Evolutionary conservation across 2,329 filamentous ascomycete genomes (phyloP), one percentile per base, ranked within the genome.

Genomic region (Aspergillus awamori): DNA sequence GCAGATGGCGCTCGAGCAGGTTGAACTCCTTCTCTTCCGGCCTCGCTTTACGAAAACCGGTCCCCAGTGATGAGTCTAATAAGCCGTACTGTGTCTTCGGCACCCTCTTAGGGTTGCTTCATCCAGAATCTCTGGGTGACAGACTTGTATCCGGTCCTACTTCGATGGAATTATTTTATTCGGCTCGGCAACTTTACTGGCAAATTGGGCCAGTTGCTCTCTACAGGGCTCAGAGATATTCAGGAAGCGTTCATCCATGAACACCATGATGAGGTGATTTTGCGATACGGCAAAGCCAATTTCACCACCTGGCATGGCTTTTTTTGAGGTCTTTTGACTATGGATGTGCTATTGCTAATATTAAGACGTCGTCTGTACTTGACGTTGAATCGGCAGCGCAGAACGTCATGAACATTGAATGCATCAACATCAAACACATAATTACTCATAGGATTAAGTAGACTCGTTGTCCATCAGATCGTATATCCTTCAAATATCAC

Each of bases 341-440:
- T 22, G 36, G 39, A 59, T 17, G 30, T 17, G 28, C 41, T 39
- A 59, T 20, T 17, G 28, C 41, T 39, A 59, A 47, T 39, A 43
- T 48, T 45, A 54, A 48, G 13, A 59, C 33, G 20, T 48, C 43
- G n/a, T 57, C 30, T 59, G 33, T 48, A 59, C 52, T 41, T 28
- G 26, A 24, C 41, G 48, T 26, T 30, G 8, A 20, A 54, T 33
- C 28, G 20, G 30, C 17, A 30, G 33, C 39, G 7, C 8, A 28
- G 71, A 78, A 86, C 48, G 73, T 83, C 53, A 83, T 85, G 80
- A 86, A 57, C 48, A 57, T 48, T 33, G 59, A 55, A 15, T 26
- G 60, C 61, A 65, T 65, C 58, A 60, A 65, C 62, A 65, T 63
- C 30, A 61, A 61, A 43, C 45, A 33, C 59, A 60, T 67, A 38